Base-by-base conservation (phyloP, 1,284 basidiomycete species). In the Nidula niveotomentosa region DNA sequence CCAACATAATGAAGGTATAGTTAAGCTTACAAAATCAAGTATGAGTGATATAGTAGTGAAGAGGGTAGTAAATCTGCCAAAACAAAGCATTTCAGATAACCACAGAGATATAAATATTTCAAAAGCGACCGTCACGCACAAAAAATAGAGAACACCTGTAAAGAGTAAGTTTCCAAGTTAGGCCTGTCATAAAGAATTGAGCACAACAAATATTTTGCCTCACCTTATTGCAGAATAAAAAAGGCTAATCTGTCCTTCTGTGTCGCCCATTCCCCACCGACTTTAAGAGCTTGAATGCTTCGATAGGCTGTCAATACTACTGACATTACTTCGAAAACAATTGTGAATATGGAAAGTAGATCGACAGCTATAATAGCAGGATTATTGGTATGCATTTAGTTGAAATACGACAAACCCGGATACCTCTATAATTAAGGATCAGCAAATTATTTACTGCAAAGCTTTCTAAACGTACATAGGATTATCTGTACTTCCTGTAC, bases 181-280 rank as follows among this genome's bases (percentile, higher is more conserved):
- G 30, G 30, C 30, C 30, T 30, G 5, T 30, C 4, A 30, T 5
- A 5, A 30, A 30, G 30, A 30, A 30, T 30, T 30, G 30, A 30
- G 5, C 4, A 5, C 6, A 30, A 30, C 30, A 3, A 30, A 30
- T 30, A 30, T 30, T 30, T 30, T 30, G 30, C 30, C 30, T 18
- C n/a, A 53, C 59, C 57, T 58, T 58, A 57, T 12, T 60, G 55
- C 2, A 60, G 41, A 36, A 62, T 43, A 7, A 62, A 39, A 23
- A 53, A 56, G n/a, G 49, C 47, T n/a, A 60, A 55, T 1, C 53
- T 39, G 4, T 53, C 50, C 49, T 47, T 49, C 35, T 52, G 39
- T 3, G 15, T 41, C 15, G 41, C 17, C 15, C 36, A 47, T 10
- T 39, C 33, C 6, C 53, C 51, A 7, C 12, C 43, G 13, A 47